Percentiles rank a stretch among this genome's conserved stretches.
Evolutionary conservation across 1,284 basidiomycete genomes (phyloP).

Genomic region (Gymnopus androsaceus): DNA sequence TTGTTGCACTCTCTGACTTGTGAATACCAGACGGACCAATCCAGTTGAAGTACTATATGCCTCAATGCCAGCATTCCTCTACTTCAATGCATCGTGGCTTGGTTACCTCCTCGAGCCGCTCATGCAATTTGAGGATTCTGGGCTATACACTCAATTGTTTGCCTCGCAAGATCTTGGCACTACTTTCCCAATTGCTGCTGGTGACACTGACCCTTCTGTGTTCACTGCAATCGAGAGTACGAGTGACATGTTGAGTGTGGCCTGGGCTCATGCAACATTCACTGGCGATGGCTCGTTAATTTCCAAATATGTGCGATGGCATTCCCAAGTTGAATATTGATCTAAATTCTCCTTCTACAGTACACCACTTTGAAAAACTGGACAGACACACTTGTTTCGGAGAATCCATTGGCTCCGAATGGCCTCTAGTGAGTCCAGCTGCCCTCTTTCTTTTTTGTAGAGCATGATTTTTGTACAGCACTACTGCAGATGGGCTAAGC

Average conservation of each 20-base stretch:
- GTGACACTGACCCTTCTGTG: constrained; percentile 27
- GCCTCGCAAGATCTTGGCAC: constrained; percentile 35
- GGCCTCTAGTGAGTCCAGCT: constrained; percentile 21
- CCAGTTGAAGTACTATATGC: constrained; percentile 63
- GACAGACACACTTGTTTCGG: constrained; percentile 13
- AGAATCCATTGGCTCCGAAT: constrained; percentile 9
- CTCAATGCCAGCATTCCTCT: constrained; percentile 51
- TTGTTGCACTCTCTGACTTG: background rate
- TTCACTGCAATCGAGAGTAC: constrained; percentile 24
- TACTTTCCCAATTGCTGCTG: background rate
- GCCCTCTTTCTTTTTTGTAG: background rate
- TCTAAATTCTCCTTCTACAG: constrained; percentile 8
- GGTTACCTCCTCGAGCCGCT: constrained; percentile 41
- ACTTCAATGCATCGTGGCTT: constrained; percentile 44
- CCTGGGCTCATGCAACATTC: constrained; percentile 20
- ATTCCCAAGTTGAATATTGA: background rate
- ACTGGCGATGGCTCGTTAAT: constrained; percentile 18
- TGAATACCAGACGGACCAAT: constrained; percentile 44
- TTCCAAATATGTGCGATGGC: constrained; percentile 18
- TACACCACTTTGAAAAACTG: constrained; percentile 18
- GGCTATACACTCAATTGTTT: constrained; percentile 22
- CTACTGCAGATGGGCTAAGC: constrained; percentile 14
- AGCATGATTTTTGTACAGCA: constrained; percentile 1
- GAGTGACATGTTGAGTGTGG: constrained; percentile 25
- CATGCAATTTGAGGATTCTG: constrained; percentile 35